Conservation (phyloP, 768 basidiomycete species). For the Mycena metata region DNA sequence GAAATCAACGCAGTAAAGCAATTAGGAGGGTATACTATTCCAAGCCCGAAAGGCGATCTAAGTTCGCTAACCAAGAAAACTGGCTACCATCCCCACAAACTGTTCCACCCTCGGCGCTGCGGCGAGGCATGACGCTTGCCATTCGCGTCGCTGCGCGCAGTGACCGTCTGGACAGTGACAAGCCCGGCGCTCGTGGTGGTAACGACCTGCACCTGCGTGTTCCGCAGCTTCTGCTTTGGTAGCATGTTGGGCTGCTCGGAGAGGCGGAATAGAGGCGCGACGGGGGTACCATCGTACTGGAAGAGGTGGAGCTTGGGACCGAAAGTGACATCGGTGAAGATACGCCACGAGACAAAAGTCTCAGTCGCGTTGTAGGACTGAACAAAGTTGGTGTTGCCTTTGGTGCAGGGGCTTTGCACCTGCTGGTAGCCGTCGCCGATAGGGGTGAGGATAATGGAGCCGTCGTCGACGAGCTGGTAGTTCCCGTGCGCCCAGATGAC, state of each 20-base stretch:
- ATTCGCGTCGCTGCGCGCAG: conserved; percentile 34
- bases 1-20: not conserved
- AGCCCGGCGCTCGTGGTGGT: conserved; percentile 36
- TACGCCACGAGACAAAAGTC: conserved; percentile 63
- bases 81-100: conserved; percentile 26
- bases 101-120: conserved; percentile 17
- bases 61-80: not conserved
- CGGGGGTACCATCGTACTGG: conserved; percentile 67
- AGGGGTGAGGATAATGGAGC: conserved; percentile 70
- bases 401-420: conserved; percentile 78
- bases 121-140: conserved; percentile 6
- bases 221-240: conserved; percentile 67
- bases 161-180: conserved; percentile 29
- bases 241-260: conserved; percentile 75
- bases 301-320: conserved; percentile 71
- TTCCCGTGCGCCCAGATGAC: conserved; percentile 82
- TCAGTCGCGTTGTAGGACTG: conserved; percentile 75
- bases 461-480: conserved; percentile 66
- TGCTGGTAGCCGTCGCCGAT: conserved; percentile 83
- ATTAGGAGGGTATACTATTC: conserved; percentile 2
- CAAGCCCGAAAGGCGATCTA: not conserved
- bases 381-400: conserved; percentile 73
- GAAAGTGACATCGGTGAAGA: conserved; percentile 63
- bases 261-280: conserved; percentile 64
- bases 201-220: conserved; percentile 44